These are phyloP conservation scores for Amanita exitialis DNA, from an alignment of 768 basidiomycete genomes.

Conservation along the genomic window DNA sequence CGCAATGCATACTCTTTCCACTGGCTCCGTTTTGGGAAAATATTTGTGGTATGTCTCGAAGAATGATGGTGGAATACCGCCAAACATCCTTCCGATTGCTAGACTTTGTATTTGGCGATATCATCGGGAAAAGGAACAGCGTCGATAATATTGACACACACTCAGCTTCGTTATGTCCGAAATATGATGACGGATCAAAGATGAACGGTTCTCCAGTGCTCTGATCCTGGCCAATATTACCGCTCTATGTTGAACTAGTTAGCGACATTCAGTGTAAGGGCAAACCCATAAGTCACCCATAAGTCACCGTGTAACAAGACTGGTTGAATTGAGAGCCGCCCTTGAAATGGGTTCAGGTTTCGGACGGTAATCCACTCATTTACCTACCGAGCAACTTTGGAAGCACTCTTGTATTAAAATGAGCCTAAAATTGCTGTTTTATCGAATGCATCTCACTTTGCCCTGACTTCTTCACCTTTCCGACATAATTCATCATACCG, in stretches of 20 bases:
- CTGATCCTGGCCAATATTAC: conserved; percentile 57
- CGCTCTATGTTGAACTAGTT: conserved; percentile 35
- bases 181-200: conserved; percentile 73
- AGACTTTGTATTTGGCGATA: conserved; percentile 30
- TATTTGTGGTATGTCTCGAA: conserved; percentile 55
- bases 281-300: conserved; percentile 70
- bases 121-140: background rate
- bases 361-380: background rate
- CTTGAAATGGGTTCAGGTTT: conserved; percentile 13
- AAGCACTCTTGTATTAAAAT: conserved; percentile 41
- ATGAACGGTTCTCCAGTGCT: conserved; percentile 50
- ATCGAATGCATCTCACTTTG: conserved; percentile 26
- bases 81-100: conserved; percentile 72
- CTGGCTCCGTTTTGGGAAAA: conserved; percentile 55
- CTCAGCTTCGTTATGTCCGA: conserved; percentile 79
- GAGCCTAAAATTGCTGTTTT: background rate
- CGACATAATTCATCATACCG: conserved; percentile 33
- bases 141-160: conserved; percentile 25
- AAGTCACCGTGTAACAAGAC: conserved; percentile 73
- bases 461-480: conserved; percentile 40
- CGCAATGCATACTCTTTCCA: conserved; percentile 55
- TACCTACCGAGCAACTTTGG: conserved; percentile 49
- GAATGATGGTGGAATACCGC: conserved; percentile 58
- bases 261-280: background rate
- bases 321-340: conserved; percentile 46